Conservation (phyloP, 169 alveolate species). For the Babesia caballi region DNA sequence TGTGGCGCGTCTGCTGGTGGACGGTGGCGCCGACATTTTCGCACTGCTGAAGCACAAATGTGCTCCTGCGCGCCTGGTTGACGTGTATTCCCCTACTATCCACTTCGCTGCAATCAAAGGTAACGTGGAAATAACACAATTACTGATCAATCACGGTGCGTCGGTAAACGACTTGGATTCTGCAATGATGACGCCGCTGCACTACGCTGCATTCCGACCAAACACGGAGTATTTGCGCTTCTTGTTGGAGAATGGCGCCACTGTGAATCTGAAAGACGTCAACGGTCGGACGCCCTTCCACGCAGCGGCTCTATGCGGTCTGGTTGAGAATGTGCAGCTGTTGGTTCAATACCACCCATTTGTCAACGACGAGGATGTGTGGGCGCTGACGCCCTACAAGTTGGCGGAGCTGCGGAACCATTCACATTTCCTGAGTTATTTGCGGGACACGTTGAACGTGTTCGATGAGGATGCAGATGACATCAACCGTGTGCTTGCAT, state of each 20-base stretch:
- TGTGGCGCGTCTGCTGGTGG: constrained; percentile 71
- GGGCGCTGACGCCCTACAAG: constrained; percentile 79
- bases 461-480: constrained; percentile 39
- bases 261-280: constrained; percentile 76
- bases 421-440: constrained; percentile 50
- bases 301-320: constrained; percentile 84
- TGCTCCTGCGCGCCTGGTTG: constrained; percentile 81
- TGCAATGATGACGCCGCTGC: constrained; percentile 80
- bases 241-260: constrained; percentile 76
- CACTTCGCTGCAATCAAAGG: constrained; percentile 87
- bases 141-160: constrained; percentile 73
- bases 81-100: constrained; percentile 76
- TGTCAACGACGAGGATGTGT: constrained; percentile 70
- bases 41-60: constrained; percentile 79
- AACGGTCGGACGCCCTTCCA: constrained; percentile 86
- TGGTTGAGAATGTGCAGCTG: constrained; percentile 74
- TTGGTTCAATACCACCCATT: constrained; percentile 74
- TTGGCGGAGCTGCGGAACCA: constrained; percentile 72
- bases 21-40: constrained; percentile 72
- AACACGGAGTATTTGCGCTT: constrained; percentile 73
- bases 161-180: constrained; percentile 75
- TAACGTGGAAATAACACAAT: constrained; percentile 72
- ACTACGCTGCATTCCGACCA: constrained; percentile 77
- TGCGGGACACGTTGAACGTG: constrained; percentile 41
- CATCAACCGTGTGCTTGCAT: constrained; percentile 72